phyloP scores from a whole-genome alignment of 164 flowering plant species.

The Protea cynaroides region DNA sequence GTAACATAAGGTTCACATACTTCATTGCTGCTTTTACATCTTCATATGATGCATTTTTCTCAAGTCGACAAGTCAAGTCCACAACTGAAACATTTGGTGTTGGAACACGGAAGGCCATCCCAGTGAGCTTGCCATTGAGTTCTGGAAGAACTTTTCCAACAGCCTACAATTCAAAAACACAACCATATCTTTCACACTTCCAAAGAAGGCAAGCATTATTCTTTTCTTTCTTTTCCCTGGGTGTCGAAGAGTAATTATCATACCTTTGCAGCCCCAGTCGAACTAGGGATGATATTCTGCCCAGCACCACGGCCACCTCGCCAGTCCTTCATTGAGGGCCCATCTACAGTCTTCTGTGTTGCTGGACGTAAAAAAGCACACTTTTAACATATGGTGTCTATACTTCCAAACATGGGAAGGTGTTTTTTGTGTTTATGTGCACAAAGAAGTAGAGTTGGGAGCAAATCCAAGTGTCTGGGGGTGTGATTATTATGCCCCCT shows the following conservation, averaged over 20 bases:
- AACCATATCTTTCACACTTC: not conserved
- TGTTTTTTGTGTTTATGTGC: too few relatives aligned
- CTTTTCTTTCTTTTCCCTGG: too few relatives aligned
- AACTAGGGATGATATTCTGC: constrained; percentile 96
- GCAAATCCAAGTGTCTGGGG: not conserved
- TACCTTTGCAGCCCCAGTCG: constrained; percentile 99
- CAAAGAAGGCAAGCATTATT: too few relatives aligned
- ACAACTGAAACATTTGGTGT: constrained; percentile 98
- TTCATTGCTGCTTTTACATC: constrained; percentile 93
- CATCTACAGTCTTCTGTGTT: constrained; percentile 97
- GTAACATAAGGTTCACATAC: constrained; percentile 29
- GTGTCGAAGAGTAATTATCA: not conserved
- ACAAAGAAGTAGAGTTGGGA: too few relatives aligned
- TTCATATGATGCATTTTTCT: constrained; percentile 83
- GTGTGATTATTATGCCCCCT: too few relatives aligned
- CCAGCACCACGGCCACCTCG: constrained; percentile 95
- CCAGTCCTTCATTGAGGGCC: constrained; percentile 99
- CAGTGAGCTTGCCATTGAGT: constrained; percentile 95
- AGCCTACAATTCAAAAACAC: constrained; percentile 43
- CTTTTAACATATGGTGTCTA: not conserved
- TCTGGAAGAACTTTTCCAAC: constrained; percentile 98
- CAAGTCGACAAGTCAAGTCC: constrained; percentile 91
- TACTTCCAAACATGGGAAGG: too few relatives aligned
- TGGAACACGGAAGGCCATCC: constrained; percentile 99
- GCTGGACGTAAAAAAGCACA: constrained; percentile 43